These are phyloP conservation scores for Trichoderma harzianum DNA, from an alignment of 2,329 filamentous ascomycete genomes.

Conservation along the genomic window DNA sequence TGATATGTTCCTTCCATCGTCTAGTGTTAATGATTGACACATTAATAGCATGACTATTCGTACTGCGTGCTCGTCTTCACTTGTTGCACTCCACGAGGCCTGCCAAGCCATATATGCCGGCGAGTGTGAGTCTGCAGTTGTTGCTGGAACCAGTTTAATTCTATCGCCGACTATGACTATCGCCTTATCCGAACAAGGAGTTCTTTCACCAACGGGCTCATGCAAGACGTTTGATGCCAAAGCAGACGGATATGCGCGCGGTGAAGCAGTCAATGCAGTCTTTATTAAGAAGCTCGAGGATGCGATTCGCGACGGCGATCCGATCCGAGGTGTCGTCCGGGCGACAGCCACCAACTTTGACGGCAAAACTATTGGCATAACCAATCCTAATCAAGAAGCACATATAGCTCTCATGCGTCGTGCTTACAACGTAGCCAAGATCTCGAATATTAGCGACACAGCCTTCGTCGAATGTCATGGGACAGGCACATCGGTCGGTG, in stretches of 20 bases:
- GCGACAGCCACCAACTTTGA: conserved; percentile 39
- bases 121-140: conserved; percentile 29
- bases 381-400: conserved; percentile 34
- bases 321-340: conserved; percentile 39
- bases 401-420: conserved; percentile 34
- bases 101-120: conserved; percentile 29
- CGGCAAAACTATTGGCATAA: conserved; percentile 41
- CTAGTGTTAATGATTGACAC: neutral
- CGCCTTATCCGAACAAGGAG: conserved; percentile 33
- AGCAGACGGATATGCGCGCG: conserved; percentile 50
- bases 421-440: conserved; percentile 30
- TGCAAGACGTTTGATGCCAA: conserved; percentile 39
- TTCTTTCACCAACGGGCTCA: conserved; percentile 34
- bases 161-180: conserved; percentile 26
- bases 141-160: conserved; percentile 32
- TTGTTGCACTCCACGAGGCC: conserved; percentile 36
- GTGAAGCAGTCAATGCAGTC: conserved; percentile 45
- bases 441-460: conserved; percentile 27
- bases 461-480: conserved; percentile 39
- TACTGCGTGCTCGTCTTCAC: conserved; percentile 39
- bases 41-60: conserved; percentile 29
- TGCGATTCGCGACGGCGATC: conserved; percentile 46
- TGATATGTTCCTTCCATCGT: neutral
- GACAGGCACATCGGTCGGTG: conserved; percentile 38
- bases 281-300: conserved; percentile 45